Conservation (phyloP, 306 rosid species). For the Quercus bicolor region DNA sequence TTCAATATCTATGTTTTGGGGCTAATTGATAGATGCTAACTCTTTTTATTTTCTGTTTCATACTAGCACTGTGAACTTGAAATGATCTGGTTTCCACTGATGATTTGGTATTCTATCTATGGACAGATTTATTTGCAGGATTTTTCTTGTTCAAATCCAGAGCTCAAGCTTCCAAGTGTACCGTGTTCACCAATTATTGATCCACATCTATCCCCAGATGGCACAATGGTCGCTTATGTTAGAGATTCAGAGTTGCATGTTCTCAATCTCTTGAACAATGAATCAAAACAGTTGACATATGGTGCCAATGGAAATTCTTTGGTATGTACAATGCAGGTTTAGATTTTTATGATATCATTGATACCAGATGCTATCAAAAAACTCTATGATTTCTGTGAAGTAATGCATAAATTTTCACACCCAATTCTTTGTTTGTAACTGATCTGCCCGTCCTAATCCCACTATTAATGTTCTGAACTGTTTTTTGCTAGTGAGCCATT, state of each 20-base stretch:
- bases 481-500: not conserved
- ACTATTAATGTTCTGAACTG: not conserved
- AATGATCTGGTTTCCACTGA: slow-evolving; percentile 20
- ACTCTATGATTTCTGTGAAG: not conserved
- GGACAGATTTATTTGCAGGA: slow-evolving; percentile 84
- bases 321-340: slow-evolving; percentile 46
- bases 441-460: slow-evolving; percentile 1
- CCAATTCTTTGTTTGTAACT: not conserved
- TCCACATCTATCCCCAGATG: slow-evolving; percentile 89
- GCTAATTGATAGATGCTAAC: not conserved
- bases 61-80: slow-evolving; percentile 15
- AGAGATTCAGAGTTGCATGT: slow-evolving; percentile 74
- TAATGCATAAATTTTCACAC: not conserved
- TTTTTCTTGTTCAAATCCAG: slow-evolving; percentile 50
- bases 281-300: slow-evolving; percentile 68
- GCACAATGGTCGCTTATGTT: slow-evolving; percentile 72
- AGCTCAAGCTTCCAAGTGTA: slow-evolving; percentile 69
- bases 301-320: slow-evolving; percentile 56
- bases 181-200: slow-evolving; percentile 74
- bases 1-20: not conserved
- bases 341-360: slow-evolving; percentile 1
- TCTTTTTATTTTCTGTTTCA: not conserved
- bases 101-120: slow-evolving; percentile 19
- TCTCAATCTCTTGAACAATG: slow-evolving; percentile 53
- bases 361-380: not conserved